These are phyloP conservation scores for Sphenostylis stenocarpa DNA, from an alignment of 306 rosid species.

Conservation along the genomic window DNA sequence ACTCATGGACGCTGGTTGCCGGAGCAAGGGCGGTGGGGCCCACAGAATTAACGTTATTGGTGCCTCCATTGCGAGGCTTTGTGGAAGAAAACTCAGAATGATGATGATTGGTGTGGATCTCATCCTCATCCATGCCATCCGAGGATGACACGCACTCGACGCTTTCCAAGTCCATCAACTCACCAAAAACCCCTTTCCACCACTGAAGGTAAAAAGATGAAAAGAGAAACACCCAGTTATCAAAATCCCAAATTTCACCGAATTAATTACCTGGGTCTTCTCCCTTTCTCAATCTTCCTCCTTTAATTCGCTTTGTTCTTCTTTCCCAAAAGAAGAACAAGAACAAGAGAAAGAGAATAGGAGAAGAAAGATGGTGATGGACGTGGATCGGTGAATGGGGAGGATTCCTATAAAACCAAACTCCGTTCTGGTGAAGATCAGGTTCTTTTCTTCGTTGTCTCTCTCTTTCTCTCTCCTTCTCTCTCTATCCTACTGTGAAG, in stretches of 20 bases:
- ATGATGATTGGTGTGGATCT: conserved; percentile 81
- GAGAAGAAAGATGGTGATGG: conserved; percentile 24
- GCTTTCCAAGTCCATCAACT: conserved; percentile 79
- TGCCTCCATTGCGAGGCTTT: conserved; percentile 63
- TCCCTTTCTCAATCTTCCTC: conserved; percentile 22
- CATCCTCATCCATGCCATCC: conserved; percentile 87
- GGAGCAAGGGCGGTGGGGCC: conserved; percentile 70
- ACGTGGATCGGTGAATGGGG: conserved; percentile 26
- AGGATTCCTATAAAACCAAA: conserved; percentile 49
- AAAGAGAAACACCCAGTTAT: conserved; percentile 39
- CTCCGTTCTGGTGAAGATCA: conserved; percentile 40
- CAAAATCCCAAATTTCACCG: conserved; percentile 35
- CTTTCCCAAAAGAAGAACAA: background rate
- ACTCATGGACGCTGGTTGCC: conserved; percentile 92
- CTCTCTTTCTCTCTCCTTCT: conserved; percentile 21
- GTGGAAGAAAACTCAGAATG: conserved; percentile 73
- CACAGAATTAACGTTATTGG: conserved; percentile 36
- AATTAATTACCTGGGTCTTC: conserved; percentile 38
- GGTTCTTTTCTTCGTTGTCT: conserved; percentile 64
- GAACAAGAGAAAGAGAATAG: conserved; percentile 21
- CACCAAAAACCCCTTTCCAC: conserved; percentile 24
- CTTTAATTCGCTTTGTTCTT: conserved; percentile 27
- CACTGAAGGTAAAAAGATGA: background rate
- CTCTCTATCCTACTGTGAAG: conserved; percentile 29
- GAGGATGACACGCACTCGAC: conserved; percentile 85